These are phyloP conservation scores for Blumeria graminis DNA, from an alignment of 2,329 filamentous ascomycete genomes.

Conservation along the genomic window DNA sequence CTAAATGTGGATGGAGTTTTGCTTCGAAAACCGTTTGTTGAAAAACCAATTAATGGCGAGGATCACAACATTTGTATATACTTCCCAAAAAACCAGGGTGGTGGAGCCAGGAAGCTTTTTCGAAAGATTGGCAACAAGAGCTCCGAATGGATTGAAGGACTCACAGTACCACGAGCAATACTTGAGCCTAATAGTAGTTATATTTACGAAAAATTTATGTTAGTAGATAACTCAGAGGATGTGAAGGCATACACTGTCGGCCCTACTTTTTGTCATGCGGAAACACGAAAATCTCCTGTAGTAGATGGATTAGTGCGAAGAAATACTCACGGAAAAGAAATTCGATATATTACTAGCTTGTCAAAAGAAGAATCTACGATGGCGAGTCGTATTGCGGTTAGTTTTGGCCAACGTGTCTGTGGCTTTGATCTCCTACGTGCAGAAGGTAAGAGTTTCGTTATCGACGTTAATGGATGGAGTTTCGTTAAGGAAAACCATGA, in stretches of 20 bases:
- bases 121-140: conserved; percentile 98
- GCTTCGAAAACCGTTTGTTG: conserved; percentile 83
- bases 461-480: conserved; percentile 98
- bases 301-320: conserved; percentile 88
- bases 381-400: conserved; percentile 69
- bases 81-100: conserved; percentile 66
- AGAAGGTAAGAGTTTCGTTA: conserved; percentile 79
- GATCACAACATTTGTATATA: conserved; percentile 99
- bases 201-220: conserved; percentile 91
- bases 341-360: conserved; percentile 79
- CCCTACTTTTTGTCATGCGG: conserved; percentile 77
- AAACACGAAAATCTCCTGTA: conserved; percentile 90
- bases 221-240: conserved; percentile 90
- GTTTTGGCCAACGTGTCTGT: conserved; percentile 86
- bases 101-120: conserved; percentile 78
- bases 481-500: conserved; percentile 99
- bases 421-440: conserved; percentile 86
- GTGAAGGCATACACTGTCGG: conserved; percentile 98
- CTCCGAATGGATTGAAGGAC: conserved; percentile 66
- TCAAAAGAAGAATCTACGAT: conserved; percentile 60
- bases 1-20: conserved; percentile 64
- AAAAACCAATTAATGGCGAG: conserved; percentile 94
- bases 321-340: conserved; percentile 91
- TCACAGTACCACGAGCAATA: conserved; percentile 56
- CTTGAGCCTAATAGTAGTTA: conserved; percentile 65